These are phyloP conservation scores for Tympanopsis confertula DNA, from an alignment of 2,329 filamentous ascomycete genomes.

Conservation along the genomic window DNA sequence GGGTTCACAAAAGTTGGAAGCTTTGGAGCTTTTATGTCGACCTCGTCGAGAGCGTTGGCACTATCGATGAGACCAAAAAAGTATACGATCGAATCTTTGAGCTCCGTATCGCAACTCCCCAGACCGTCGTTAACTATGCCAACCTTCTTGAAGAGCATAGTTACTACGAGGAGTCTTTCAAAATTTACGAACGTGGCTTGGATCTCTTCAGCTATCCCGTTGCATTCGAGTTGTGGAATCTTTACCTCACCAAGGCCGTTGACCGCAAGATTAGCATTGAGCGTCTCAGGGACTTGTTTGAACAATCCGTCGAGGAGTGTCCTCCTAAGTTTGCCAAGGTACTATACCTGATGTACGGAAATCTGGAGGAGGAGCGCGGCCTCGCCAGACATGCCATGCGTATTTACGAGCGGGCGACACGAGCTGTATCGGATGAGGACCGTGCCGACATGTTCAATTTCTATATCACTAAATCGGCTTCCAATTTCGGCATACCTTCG, in stretches of 20 bases:
- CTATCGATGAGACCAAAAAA: slow-evolving; percentile 80
- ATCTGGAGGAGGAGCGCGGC: slow-evolving; percentile 88
- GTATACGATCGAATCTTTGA: slow-evolving; percentile 98
- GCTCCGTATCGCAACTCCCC: slow-evolving; percentile 89
- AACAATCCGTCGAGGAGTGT: slow-evolving; percentile 89
- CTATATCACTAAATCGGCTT: slow-evolving; percentile 97
- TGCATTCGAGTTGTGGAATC: slow-evolving; percentile 95
- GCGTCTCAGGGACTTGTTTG: slow-evolving; percentile 83
- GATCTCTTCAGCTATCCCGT: slow-evolving; percentile 98
- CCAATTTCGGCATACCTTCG: slow-evolving; percentile 91
- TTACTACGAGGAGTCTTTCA: slow-evolving; percentile 96
- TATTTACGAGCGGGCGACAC: slow-evolving; percentile 93
- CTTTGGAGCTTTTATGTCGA: slow-evolving; percentile 99
- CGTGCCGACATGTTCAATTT: slow-evolving; percentile 97
- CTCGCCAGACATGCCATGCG: slow-evolving; percentile 94
- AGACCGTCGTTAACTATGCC: slow-evolving; percentile 97
- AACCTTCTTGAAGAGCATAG: slow-evolving; percentile 88
- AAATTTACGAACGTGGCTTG: slow-evolving; percentile 87
- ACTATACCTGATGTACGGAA: slow-evolving; percentile 96
- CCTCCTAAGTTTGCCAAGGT: slow-evolving; percentile 93
- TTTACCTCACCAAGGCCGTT: slow-evolving; percentile 94
- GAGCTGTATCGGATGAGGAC: slow-evolving; percentile 89
- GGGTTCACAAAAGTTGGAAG: slow-evolving; percentile 98
- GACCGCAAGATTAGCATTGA: slow-evolving; percentile 94
- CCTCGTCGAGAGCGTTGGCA: slow-evolving; percentile 85